Evolutionary conservation across 768 basidiomycete genomes (phyloP).

Genomic region (Termitomyces sp.): DNA sequence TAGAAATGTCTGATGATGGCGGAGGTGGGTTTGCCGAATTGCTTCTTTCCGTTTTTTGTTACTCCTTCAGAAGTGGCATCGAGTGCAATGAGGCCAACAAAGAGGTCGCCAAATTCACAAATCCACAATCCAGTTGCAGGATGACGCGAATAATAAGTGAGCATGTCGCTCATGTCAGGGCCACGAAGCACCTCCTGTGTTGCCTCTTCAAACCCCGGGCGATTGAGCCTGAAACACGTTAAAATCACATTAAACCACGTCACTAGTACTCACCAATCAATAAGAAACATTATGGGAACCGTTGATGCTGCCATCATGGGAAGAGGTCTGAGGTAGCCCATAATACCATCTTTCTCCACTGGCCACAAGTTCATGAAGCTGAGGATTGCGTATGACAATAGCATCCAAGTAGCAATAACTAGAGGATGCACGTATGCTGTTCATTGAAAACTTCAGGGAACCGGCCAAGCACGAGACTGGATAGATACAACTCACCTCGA

Average conservation of each 20-base stretch:
- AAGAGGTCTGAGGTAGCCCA: constrained; percentile 56
- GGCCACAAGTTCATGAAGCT: constrained; percentile 72
- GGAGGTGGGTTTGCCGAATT: constrained; percentile 30
- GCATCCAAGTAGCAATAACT: constrained; percentile 59
- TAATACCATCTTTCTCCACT: constrained; percentile 32
- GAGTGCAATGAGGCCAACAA: constrained; percentile 68
- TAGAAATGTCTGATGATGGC: constrained; percentile 75
- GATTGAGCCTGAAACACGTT: constrained; percentile 54
- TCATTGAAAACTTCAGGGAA: constrained; percentile 1
- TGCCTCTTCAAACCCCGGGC: constrained; percentile 59
- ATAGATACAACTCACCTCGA: constrained; percentile 36
- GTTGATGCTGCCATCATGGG: constrained; percentile 64
- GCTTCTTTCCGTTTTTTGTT: constrained; percentile 13
- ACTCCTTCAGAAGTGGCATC: constrained; percentile 52
- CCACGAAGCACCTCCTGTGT: constrained; percentile 49
- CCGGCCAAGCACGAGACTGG: not conserved
- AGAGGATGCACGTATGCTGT: constrained; percentile 57
- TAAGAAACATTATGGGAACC: constrained; percentile 58
- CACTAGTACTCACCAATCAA: constrained; percentile 59
- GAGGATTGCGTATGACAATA: constrained; percentile 53
- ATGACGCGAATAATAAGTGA: constrained; percentile 53
- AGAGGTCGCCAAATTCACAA: constrained; percentile 52
- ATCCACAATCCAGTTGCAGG: constrained; percentile 70
- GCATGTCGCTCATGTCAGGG: constrained; percentile 52
- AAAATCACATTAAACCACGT: not conserved